A percentile compares a stretch with the other conserved stretches of the same genome.
Conservation (phyloP, 306 rosid genomes). For the Corylus heterophylla region DNA sequence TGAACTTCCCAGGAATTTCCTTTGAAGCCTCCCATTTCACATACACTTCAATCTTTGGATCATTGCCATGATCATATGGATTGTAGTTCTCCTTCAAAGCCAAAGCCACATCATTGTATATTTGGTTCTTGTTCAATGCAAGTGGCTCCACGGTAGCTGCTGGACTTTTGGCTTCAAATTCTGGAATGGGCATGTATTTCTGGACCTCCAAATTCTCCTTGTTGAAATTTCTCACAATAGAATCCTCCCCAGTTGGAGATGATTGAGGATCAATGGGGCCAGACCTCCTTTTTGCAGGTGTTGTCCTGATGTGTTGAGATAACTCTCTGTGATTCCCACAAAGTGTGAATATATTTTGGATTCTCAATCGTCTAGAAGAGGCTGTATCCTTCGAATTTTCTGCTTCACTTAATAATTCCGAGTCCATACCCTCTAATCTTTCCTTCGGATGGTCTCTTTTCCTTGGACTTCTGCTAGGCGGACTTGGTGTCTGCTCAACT, state of each 20-base stretch:
- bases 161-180: neutral
- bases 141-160: neutral
- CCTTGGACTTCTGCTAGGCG: conserved; percentile 35
- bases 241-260: conserved; percentile 40
- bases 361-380: conserved; percentile 54
- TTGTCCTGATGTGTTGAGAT: conserved; percentile 49
- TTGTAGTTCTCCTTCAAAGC: conserved; percentile 29
- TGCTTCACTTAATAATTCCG: conserved; percentile 23
- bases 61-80: conserved; percentile 18
- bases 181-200: neutral
- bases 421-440: conserved; percentile 42
- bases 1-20: conserved; percentile 31
- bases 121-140: neutral
- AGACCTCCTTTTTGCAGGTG: conserved; percentile 41
- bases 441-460: conserved; percentile 40
- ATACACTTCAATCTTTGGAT: conserved; percentile 15
- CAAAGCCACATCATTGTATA: neutral
- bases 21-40: conserved; percentile 30
- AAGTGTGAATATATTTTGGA: conserved; percentile 84
- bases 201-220: conserved; percentile 45
- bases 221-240: conserved; percentile 29
- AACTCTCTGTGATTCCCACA: conserved; percentile 95
- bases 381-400: conserved; percentile 38
- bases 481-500: conserved; percentile 26
- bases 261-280: conserved; percentile 27